A percentile compares a stretch with the other conserved stretches of the same genome.
Evolutionary conservation across 768 basidiomycete genomes (phyloP).

Genomic region (Naganishia vishniacii): DNA sequence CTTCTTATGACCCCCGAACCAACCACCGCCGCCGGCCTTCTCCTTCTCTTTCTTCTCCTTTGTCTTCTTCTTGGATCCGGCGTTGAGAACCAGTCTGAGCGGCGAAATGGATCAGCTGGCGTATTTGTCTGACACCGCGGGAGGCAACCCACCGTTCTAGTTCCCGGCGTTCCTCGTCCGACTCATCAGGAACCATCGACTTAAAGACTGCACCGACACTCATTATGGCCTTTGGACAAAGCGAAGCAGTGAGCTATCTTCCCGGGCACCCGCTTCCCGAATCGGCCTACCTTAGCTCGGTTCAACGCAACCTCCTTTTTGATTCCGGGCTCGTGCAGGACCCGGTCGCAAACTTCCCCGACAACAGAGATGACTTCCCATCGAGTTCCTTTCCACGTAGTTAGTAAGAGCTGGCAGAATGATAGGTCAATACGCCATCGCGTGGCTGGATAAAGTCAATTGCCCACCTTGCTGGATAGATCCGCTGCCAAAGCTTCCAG

Average conservation of each 20-base stretch:
- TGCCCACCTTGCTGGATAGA: slow-evolving; percentile 74
- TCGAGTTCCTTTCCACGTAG: slow-evolving; percentile 94
- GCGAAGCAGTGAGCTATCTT: not conserved
- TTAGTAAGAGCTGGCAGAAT: slow-evolving; percentile 69
- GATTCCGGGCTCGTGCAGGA: slow-evolving; percentile 70
- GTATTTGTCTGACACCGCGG: not conserved
- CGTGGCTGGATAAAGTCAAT: not conserved
- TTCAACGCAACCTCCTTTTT: slow-evolving; percentile 67
- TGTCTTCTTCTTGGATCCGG: slow-evolving; percentile 47
- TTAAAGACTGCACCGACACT: slow-evolving; percentile 88
- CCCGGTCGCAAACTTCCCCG: slow-evolving; percentile 68
- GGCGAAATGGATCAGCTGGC: not conserved
- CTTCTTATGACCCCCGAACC: slow-evolving; percentile 18
- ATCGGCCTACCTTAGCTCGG: slow-evolving; percentile 73
- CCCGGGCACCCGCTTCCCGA: not conserved
- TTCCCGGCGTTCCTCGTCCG: slow-evolving; percentile 87
- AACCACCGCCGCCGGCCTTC: slow-evolving; percentile 22
- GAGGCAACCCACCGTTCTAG: slow-evolving; percentile 67
- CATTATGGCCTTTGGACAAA: slow-evolving; percentile 63
- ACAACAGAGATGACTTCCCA: slow-evolving; percentile 79
- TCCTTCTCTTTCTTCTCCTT: slow-evolving; percentile 36
- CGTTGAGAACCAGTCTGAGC: slow-evolving; percentile 43
- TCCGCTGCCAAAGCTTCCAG: slow-evolving; percentile 82
- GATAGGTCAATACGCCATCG: not conserved
- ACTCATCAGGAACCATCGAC: slow-evolving; percentile 72